A percentile compares a stretch with the other conserved stretches of the same genome.
Conservation (phyloP, 192 early-diverging fungal species). For the Entophlyctis luteolus region DNA sequence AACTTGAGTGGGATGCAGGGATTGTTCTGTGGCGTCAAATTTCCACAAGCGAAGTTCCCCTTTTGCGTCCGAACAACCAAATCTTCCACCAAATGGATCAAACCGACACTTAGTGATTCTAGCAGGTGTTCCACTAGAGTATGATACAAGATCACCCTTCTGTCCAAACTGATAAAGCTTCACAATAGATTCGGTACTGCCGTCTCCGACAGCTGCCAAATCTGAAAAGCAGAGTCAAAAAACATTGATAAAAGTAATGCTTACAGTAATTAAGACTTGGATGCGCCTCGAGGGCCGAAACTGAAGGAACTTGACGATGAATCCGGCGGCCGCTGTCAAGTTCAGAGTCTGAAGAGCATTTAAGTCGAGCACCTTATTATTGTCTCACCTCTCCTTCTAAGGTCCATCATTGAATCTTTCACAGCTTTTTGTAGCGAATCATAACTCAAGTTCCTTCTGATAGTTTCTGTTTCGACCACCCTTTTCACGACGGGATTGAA, state of each 20-base stretch:
- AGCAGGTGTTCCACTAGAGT: conserved; percentile 51
- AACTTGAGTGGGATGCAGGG: conserved; percentile 52
- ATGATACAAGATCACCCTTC: conserved; percentile 59
- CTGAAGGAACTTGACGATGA: conserved; percentile 30
- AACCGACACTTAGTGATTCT: conserved; percentile 54
- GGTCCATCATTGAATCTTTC: conserved; percentile 42
- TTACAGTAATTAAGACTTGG: conserved; percentile 50
- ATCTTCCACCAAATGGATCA: conserved; percentile 74
- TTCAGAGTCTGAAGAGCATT: conserved; percentile 17
- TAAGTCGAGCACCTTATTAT: conserved; percentile 25
- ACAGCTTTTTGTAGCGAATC: conserved; percentile 61
- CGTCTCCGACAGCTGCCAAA: conserved; percentile 49
- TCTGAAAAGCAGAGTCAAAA: conserved; percentile 24
- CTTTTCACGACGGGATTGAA: not conserved
- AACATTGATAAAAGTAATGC: not conserved
- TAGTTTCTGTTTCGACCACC: conserved; percentile 11
- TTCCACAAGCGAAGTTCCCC: conserved; percentile 71
- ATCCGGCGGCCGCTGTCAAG: conserved; percentile 23
- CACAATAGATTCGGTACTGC: conserved; percentile 38
- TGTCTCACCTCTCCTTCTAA: conserved; percentile 21
- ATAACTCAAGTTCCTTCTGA: conserved; percentile 49
- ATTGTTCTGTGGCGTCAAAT: conserved; percentile 64
- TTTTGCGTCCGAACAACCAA: conserved; percentile 66
- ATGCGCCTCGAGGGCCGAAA: conserved; percentile 45
- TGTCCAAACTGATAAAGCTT: conserved; percentile 81